phyloP scores from a whole-genome alignment of 768 basidiomycete genomes.

The Brasilioporus rufonigricans region DNA sequence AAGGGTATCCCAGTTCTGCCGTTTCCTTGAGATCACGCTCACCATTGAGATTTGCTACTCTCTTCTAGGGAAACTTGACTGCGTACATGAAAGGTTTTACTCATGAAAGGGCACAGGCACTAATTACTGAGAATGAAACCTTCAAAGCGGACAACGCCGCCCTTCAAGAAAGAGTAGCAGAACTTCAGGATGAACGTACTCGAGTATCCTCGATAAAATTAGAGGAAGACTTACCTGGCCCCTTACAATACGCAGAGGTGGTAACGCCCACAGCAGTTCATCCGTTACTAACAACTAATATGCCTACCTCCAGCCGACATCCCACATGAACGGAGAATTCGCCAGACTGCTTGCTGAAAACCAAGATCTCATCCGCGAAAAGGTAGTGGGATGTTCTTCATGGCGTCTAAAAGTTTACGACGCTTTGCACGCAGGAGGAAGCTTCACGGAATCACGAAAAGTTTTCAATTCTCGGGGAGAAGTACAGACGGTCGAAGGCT shows the following conservation, averaged over 20 bases:
- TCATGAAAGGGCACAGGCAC: constrained; percentile 5
- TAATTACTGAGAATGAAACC: constrained; percentile 15
- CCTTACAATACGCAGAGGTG: constrained; percentile 11
- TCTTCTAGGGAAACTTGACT: constrained; percentile 11
- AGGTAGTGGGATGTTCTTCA: constrained; percentile 3
- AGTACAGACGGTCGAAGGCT: constrained; percentile 22
- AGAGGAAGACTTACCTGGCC: constrained; percentile 6
- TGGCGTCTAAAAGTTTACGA: not conserved
- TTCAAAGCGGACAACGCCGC: constrained; percentile 20
- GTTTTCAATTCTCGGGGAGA: constrained; percentile 13
- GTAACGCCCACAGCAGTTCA: not conserved
- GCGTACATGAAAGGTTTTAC: not conserved
- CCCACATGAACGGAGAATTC: constrained; percentile 10
- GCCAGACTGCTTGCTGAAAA: constrained; percentile 14
- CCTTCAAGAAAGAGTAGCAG: constrained; percentile 14
- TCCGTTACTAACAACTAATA: constrained; percentile 1
- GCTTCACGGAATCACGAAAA: constrained; percentile 6
- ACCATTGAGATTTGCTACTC: not conserved
- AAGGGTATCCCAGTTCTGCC: constrained; percentile 9
- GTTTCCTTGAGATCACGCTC: not conserved
- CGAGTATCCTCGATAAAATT: constrained; percentile 15
- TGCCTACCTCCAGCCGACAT: constrained; percentile 4
- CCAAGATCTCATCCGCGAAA: constrained; percentile 13
- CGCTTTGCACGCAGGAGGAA: constrained; percentile 8
- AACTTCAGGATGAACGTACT: constrained; percentile 11